A percentile compares a stretch with the other conserved stretches of the same genome.
Conservation (phyloP, 768 basidiomycete species). For the Suillus subaureus region DNA sequence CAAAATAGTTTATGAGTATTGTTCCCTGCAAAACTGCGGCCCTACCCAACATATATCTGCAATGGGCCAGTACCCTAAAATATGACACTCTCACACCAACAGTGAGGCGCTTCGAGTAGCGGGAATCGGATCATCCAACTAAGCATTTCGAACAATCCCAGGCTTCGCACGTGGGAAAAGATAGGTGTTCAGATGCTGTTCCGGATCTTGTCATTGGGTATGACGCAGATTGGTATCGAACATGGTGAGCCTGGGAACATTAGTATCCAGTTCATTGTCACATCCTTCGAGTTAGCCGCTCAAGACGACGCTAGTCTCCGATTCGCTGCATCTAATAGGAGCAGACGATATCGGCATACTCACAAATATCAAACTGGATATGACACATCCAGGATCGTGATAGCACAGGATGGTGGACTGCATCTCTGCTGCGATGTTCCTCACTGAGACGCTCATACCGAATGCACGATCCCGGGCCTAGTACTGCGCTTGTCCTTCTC, state of each 20-base stretch:
- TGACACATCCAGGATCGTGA: not conserved
- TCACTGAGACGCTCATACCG: conserved; percentile 32
- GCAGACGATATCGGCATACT: conserved; percentile 39
- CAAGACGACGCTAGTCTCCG: conserved; percentile 38
- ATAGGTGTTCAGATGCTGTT: conserved; percentile 27
- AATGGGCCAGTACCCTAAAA: conserved; percentile 31
- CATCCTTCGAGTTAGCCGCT: conserved; percentile 33
- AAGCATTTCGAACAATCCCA: conserved; percentile 21
- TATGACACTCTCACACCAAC: conserved; percentile 34
- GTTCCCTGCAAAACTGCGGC: conserved; percentile 38
- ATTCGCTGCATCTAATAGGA: conserved; percentile 31
- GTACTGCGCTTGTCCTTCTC: conserved; percentile 35
- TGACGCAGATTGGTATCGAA: conserved; percentile 40
- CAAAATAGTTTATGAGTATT: conserved; percentile 34
- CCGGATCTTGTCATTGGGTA: conserved; percentile 39
- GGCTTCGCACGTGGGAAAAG: conserved; percentile 34
- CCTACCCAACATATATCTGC: conserved; percentile 35
- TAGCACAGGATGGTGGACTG: conserved; percentile 32
- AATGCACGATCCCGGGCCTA: conserved; percentile 33
- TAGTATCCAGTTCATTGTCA: not conserved
- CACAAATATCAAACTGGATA: conserved; percentile 25
- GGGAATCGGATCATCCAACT: conserved; percentile 2
- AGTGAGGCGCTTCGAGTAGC: conserved; percentile 28
- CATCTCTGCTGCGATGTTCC: conserved; percentile 36
- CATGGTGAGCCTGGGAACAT: conserved; percentile 24